Evolutionary conservation across 306 rosid species (phyloP).

Genomic region (Prosopis cineraria): DNA sequence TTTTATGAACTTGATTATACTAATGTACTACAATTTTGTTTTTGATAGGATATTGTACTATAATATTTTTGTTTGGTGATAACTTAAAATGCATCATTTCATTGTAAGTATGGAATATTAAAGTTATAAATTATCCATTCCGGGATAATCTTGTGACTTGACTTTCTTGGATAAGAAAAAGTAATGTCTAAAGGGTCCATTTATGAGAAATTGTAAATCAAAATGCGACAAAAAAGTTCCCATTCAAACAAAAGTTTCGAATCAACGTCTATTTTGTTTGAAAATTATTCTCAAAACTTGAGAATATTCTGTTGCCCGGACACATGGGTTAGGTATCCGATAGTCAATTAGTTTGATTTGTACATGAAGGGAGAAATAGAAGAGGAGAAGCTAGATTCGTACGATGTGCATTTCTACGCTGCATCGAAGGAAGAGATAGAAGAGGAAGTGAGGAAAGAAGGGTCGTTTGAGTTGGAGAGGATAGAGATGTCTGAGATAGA

Average conservation of each 20-base stretch:
- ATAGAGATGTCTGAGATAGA: conserved; percentile 66
- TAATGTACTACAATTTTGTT: too few relatives aligned
- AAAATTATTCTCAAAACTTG: too few relatives aligned
- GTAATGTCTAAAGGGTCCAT: not conserved
- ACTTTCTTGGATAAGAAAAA: not conserved
- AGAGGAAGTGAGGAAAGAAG: conserved; percentile 65
- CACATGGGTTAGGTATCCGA: too few relatives aligned
- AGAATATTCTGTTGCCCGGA: too few relatives aligned
- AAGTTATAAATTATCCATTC: not conserved
- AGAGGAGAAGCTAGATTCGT: conserved; percentile 69
- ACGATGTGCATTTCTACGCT: conserved; percentile 92
- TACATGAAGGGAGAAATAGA: conserved; percentile 85
- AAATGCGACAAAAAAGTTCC: not conserved
- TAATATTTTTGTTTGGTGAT: too few relatives aligned
- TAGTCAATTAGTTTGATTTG: too few relatives aligned
- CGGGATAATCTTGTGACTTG: not conserved
- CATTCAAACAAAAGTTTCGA: too few relatives aligned
- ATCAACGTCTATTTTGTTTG: too few relatives aligned
- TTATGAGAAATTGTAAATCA: not conserved
- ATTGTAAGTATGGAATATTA: not conserved
- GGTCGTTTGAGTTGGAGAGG: conserved; percentile 67
- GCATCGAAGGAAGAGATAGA: conserved; percentile 83
- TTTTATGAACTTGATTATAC: not conserved
- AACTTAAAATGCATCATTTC: not conserved
- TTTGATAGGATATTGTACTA: too few relatives aligned